These are phyloP conservation scores for Scheffersomyces quercinus DNA, from an alignment of 1,139 yeast species.

Conservation along the genomic window DNA sequence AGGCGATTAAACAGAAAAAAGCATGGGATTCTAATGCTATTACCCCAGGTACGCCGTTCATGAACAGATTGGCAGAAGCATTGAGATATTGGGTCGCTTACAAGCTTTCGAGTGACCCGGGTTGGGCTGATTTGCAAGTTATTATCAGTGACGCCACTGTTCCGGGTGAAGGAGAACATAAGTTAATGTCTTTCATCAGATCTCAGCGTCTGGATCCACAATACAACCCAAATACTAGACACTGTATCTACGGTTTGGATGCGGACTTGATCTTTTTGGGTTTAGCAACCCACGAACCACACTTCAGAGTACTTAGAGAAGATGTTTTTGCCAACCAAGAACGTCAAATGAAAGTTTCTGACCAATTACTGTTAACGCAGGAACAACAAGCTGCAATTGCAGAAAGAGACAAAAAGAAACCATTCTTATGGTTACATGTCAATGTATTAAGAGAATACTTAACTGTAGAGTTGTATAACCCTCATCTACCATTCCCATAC, in stretches of 20 bases:
- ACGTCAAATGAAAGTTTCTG: slow-evolving; percentile 50
- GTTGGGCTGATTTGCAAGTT: slow-evolving; percentile 84
- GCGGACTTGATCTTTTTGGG: slow-evolving; percentile 98
- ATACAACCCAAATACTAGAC: slow-evolving; percentile 86
- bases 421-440: slow-evolving; percentile 92
- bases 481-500: slow-evolving; percentile 69
- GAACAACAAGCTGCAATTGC: slow-evolving; percentile 56
- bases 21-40: slow-evolving; percentile 94
- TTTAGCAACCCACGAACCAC: slow-evolving; percentile 95
- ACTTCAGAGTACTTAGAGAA: slow-evolving; percentile 89
- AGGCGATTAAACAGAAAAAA: slow-evolving; percentile 56
- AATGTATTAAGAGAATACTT: slow-evolving; percentile 86
- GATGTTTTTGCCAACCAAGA: slow-evolving; percentile 82
- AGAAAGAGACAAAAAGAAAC: slow-evolving; percentile 69
- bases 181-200: slow-evolving; percentile 91
- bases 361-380: slow-evolving; percentile 57
- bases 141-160: slow-evolving; percentile 94
- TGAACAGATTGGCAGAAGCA: slow-evolving; percentile 84
- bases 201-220: slow-evolving; percentile 81
- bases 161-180: slow-evolving; percentile 99
- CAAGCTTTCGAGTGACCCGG: slow-evolving; percentile 82
- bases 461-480: slow-evolving; percentile 75
- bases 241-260: slow-evolving; percentile 94
- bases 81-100: slow-evolving; percentile 88
- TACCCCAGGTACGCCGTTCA: slow-evolving; percentile 98